Conservation (phyloP, 495 filamentous ascomycete species). For the Tetracladium marchalianum region DNA sequence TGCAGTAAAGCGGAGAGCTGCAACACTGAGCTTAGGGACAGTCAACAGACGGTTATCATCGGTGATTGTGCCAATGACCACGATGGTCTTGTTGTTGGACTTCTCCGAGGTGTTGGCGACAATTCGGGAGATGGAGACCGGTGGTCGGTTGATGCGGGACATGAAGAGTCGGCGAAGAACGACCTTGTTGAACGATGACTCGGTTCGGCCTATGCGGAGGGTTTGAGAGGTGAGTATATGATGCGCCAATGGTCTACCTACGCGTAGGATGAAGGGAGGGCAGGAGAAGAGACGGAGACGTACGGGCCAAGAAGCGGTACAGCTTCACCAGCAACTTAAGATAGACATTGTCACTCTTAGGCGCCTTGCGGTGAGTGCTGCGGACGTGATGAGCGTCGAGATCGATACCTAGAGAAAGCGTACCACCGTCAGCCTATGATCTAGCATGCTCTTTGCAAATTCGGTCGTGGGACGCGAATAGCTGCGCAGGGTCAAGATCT, state of each 20-base stretch:
- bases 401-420: constrained; percentile 50
- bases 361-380: constrained; percentile 81
- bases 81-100: constrained; percentile 77
- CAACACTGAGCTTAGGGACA: constrained; percentile 84
- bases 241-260: neutral
- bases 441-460: constrained; percentile 34
- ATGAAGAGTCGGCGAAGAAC: constrained; percentile 94
- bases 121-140: constrained; percentile 86
- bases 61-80: constrained; percentile 87
- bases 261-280: neutral
- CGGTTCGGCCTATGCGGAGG: constrained; percentile 66
- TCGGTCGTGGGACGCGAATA: constrained; percentile 19
- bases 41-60: constrained; percentile 89
- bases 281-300: constrained; percentile 28
- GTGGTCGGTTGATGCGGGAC: constrained; percentile 94
- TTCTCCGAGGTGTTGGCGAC: constrained; percentile 56
- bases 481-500: constrained; percentile 15
- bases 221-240: neutral
- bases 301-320: constrained; percentile 96
- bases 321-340: constrained; percentile 97
- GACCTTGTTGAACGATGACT: constrained; percentile 92
- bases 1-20: constrained; percentile 90
- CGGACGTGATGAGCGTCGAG: constrained; percentile 76
- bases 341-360: constrained; percentile 97
- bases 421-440: constrained; percentile 43